Evolutionary conservation across 1,284 basidiomycete genomes (phyloP).

Genomic region (Phellopilus nigrolimitatus): DNA sequence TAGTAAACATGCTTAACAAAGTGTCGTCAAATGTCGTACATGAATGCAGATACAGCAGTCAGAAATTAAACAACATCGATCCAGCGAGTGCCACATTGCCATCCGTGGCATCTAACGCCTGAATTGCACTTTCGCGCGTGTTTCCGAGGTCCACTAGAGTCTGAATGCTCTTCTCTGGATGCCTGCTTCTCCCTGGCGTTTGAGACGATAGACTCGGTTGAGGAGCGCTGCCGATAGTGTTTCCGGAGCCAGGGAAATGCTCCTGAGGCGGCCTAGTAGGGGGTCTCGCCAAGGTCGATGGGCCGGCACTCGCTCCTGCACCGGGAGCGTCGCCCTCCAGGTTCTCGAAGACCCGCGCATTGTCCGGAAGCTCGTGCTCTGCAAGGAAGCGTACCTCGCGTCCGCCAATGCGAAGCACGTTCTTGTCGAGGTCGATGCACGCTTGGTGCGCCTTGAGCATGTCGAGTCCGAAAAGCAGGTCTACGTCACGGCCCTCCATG

Average conservation of each 20-base stretch:
- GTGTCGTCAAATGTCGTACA: constrained; percentile 2
- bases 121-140: constrained; percentile 69
- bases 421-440: constrained; percentile 87
- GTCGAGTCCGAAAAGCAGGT: constrained; percentile 92
- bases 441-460: constrained; percentile 99
- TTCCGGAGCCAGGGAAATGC: constrained; percentile 60
- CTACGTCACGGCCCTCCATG: constrained; percentile 92
- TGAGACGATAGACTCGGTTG: constrained; percentile 25
- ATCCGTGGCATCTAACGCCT: constrained; percentile 70
- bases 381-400: constrained; percentile 84
- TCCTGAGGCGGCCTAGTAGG: neutral
- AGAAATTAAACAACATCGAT: constrained; percentile 69
- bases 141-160: constrained; percentile 74
- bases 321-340: constrained; percentile 23
- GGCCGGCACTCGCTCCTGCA: constrained; percentile 22
- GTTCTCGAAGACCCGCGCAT: constrained; percentile 48
- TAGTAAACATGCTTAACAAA: constrained; percentile 1
- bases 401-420: constrained; percentile 84
- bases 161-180: constrained; percentile 50
- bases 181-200: constrained; percentile 23
- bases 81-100: constrained; percentile 90
- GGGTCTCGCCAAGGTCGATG: constrained; percentile 11
- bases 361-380: constrained; percentile 92
- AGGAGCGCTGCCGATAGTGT: constrained; percentile 43
- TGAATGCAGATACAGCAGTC: constrained; percentile 1